phyloP scores from a whole-genome alignment of 2,329 filamentous ascomycete genomes.

The Lomentospora prolificans region DNA sequence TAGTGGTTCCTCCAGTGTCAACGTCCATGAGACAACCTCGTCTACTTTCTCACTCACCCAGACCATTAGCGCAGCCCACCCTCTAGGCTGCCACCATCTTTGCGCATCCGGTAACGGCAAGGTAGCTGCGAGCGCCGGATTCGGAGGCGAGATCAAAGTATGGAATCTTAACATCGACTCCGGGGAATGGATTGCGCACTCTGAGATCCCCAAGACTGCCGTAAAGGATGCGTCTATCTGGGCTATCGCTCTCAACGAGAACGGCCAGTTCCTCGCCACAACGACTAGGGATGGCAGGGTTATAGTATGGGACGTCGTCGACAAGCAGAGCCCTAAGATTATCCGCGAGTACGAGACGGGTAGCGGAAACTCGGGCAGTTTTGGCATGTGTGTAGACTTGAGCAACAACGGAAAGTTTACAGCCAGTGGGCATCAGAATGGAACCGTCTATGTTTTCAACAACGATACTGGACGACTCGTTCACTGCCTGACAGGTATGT shows the following conservation, averaged over 20 bases:
- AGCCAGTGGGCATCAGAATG: constrained; percentile 87
- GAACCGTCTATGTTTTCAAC: constrained; percentile 88
- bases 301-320: constrained; percentile 71
- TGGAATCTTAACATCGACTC: constrained; percentile 57
- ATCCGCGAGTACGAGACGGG: constrained; percentile 77
- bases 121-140: constrained; percentile 73
- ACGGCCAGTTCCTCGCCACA: constrained; percentile 76
- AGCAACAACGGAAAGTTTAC: constrained; percentile 72
- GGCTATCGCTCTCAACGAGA: constrained; percentile 76
- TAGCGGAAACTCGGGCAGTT: constrained; percentile 63
- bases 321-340: constrained; percentile 45
- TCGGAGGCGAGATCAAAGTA: constrained; percentile 78
- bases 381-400: constrained; percentile 80
- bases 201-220: constrained; percentile 23
- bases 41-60: constrained; percentile 69
- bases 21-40: constrained; percentile 65
- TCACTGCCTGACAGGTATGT: constrained; percentile 70
- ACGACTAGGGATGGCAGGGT: constrained; percentile 82
- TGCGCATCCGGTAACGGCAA: constrained; percentile 59
- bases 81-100: constrained; percentile 85
- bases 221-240: constrained; percentile 66
- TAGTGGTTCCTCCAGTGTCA: constrained; percentile 74
- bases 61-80: constrained; percentile 70
- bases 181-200: constrained; percentile 41
- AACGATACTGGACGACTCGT: constrained; percentile 78